These are phyloP conservation scores for Hymenoscyphus albidus DNA, from an alignment of 2,329 filamentous ascomycete species.

Conservation along the genomic window DNA sequence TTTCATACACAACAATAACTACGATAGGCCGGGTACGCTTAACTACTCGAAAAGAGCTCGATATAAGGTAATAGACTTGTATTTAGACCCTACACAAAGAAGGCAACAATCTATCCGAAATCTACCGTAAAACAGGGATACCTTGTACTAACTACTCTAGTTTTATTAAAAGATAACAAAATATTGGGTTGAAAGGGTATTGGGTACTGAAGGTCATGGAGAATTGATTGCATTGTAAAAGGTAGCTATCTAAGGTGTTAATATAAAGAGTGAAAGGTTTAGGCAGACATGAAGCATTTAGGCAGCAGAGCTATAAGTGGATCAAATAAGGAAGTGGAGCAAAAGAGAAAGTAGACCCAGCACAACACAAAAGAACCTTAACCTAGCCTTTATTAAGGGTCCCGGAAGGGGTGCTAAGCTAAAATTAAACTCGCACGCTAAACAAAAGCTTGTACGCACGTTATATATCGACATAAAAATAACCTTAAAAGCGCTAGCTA, in stretches of 20 bases:
- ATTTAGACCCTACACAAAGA: background rate
- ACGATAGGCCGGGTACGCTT: background rate
- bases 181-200: too few species aligned
- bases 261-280: too few species aligned
- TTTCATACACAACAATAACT: background rate
- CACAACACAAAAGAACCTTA: background rate
- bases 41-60: background rate
- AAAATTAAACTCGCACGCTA: background rate
- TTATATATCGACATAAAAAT: background rate
- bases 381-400: background rate
- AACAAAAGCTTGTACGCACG: background rate
- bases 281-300: too few species aligned
- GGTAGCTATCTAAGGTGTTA: too few species aligned
- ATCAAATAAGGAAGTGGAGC: too few species aligned
- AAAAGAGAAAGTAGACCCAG: too few species aligned
- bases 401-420: background rate
- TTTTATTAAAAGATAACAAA: background rate
- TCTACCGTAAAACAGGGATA: background rate
- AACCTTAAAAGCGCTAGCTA: too few species aligned
- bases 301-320: too few species aligned
- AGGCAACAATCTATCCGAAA: background rate
- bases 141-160: background rate
- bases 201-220: too few species aligned
- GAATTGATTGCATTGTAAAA: too few species aligned
- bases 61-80: background rate